Percentiles rank a stretch among this genome's conserved stretches.
phyloP scores from a whole-genome alignment of 345 rosid genomes.

The Boechera stricta region DNA sequence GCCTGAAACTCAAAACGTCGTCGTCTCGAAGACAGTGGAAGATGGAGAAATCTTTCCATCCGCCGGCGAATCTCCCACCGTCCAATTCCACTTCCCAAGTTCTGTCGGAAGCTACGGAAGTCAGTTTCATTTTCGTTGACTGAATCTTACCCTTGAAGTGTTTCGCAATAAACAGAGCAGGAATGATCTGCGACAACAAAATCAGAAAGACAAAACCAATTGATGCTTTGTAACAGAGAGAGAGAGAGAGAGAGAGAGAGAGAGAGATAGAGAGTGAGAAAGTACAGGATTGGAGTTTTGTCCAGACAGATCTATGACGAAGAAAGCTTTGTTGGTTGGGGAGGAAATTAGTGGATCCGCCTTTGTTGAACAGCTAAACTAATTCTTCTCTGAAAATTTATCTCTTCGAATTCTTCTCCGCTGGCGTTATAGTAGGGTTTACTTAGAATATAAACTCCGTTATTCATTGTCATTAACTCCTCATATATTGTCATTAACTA shows the following conservation, averaged over 20 bases:
- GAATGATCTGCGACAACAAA: conserved; percentile 38
- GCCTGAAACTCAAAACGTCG: conserved; percentile 40
- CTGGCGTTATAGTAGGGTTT: not conserved
- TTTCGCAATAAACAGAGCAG: conserved; percentile 22
- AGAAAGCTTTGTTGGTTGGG: conserved; percentile 20
- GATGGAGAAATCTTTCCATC: conserved; percentile 34
- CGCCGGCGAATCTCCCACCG: conserved; percentile 23
- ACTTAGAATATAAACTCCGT: not conserved
- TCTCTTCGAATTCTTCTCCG: not conserved
- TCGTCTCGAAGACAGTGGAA: conserved; percentile 30
- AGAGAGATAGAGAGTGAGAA: not conserved
- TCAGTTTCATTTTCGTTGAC: conserved; percentile 30
- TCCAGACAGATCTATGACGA: conserved; percentile 29
- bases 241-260: not conserved
- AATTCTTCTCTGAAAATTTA: not conserved
- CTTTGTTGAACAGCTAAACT: conserved; percentile 9
- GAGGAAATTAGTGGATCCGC: conserved; percentile 18
- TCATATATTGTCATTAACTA: not conserved
- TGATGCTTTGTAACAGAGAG: conserved; percentile 1
- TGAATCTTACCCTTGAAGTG: conserved; percentile 16
- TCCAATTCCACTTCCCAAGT: conserved; percentile 36
- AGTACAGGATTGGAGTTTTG: conserved; percentile 38
- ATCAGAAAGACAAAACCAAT: not conserved
- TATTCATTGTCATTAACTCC: not conserved
- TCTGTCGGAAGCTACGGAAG: conserved; percentile 32